Evolutionary conservation across 805 yeast species (phyloP).

Genomic region (Candida manassasensis): DNA sequence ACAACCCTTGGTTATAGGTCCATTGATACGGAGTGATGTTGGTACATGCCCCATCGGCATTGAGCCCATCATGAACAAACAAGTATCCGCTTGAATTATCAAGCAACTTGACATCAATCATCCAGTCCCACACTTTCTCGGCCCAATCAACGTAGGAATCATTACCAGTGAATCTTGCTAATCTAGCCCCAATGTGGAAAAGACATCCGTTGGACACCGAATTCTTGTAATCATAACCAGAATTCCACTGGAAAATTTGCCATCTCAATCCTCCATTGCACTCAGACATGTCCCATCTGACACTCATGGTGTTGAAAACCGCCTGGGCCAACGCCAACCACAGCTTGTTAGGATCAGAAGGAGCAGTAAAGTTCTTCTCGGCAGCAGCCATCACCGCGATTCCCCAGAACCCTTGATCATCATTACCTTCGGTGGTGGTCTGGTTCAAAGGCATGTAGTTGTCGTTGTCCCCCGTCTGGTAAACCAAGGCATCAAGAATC

Average conservation of each 20-base stretch:
- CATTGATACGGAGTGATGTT: constrained; percentile 59
- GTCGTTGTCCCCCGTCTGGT: constrained; percentile 62
- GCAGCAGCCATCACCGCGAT: constrained; percentile 89
- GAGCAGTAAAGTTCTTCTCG: constrained; percentile 74
- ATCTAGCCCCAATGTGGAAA: constrained; percentile 41
- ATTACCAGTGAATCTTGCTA: constrained; percentile 39
- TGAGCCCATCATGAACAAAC: constrained; percentile 74
- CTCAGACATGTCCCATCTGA: constrained; percentile 36
- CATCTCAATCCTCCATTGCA: constrained; percentile 44
- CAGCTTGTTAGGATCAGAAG: constrained; percentile 26
- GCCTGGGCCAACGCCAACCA: constrained; percentile 42
- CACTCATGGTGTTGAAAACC: constrained; percentile 41
- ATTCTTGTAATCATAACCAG: constrained; percentile 43
- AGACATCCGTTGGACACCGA: constrained; percentile 42
- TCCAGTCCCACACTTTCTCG: constrained; percentile 43
- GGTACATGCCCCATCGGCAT: constrained; percentile 56
- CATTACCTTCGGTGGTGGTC: constrained; percentile 92
- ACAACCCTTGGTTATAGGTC: constrained; percentile 83
- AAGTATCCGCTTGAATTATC: constrained; percentile 34
- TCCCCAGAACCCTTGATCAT: constrained; percentile 98
- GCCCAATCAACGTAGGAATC: constrained; percentile 38
- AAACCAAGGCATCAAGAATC: constrained; percentile 58
- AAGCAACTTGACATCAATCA: constrained; percentile 40
- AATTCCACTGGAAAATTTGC: constrained; percentile 47
- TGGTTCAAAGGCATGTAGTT: constrained; percentile 87